Evolutionary conservation across 257 asterid species (phyloP).

Genomic region (Leonotis leonurus): DNA sequence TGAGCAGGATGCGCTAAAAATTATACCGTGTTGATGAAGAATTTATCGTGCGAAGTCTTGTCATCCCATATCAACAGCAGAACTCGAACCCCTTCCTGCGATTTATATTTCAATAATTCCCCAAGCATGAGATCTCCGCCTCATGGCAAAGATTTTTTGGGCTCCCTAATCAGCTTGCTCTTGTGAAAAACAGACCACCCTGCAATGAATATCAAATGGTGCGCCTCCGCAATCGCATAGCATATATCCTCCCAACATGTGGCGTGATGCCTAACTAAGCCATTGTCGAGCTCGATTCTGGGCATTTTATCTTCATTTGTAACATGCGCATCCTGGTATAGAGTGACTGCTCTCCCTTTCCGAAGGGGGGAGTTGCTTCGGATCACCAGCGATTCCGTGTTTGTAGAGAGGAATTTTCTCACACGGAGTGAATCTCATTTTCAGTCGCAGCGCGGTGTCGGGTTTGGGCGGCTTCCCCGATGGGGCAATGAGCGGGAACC

Average conservation of each 20-base stretch:
- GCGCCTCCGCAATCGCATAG: constrained; percentile 78
- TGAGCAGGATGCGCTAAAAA: background rate
- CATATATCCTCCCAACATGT: constrained; percentile 91
- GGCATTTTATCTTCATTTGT: constrained; percentile 39
- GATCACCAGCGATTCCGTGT: constrained; percentile 73
- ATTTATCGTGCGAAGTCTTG: constrained; percentile 71
- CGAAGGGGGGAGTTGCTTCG: constrained; percentile 51
- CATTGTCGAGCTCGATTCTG: constrained; percentile 45
- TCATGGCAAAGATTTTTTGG: constrained; percentile 60
- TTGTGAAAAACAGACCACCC: constrained; percentile 92
- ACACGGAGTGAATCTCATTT: constrained; percentile 48
- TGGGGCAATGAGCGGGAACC: constrained; percentile 34
- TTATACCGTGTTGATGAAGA: constrained; percentile 62
- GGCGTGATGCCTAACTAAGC: constrained; percentile 34
- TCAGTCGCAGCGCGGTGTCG: constrained; percentile 39
- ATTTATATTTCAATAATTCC: constrained; percentile 78
- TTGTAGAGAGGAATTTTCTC: constrained; percentile 46
- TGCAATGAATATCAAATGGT: constrained; percentile 72
- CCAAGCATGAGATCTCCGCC: constrained; percentile 89
- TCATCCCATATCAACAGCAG: constrained; percentile 90
- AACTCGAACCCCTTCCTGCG: constrained; percentile 94
- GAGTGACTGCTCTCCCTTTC: constrained; percentile 61
- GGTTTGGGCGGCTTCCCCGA: constrained; percentile 56
- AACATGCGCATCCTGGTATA: constrained; percentile 85
- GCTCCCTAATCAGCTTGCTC: constrained; percentile 69